phyloP scores from a whole-genome alignment of 75 land plant species.

The Cryptomeria japonica region DNA sequence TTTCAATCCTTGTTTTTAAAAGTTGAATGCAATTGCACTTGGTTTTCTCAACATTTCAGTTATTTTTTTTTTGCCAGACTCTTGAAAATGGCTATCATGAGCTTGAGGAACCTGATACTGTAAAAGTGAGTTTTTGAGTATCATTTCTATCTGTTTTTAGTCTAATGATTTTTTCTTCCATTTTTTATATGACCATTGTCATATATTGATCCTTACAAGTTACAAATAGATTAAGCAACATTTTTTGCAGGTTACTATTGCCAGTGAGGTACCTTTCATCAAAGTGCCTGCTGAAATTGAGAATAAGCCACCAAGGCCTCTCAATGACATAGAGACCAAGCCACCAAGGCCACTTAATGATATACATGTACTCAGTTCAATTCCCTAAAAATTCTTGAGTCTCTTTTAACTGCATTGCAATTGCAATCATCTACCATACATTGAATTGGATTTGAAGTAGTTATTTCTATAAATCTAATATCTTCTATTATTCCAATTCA shows the following conservation, averaged over 20 bases:
- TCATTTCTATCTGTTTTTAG: not conserved
- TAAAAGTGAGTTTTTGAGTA: conserved; percentile 20
- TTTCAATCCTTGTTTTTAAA: not conserved
- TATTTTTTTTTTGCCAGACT: conserved; percentile 29
- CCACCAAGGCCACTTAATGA: conserved; percentile 42
- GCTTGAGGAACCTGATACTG: conserved; percentile 20
- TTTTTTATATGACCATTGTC: not conserved
- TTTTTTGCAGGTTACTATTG: conserved; percentile 36
- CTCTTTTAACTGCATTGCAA: not conserved
- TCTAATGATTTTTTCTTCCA: not conserved
- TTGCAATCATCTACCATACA: not conserved
- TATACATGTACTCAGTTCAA: conserved; percentile 21
- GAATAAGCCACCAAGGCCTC: conserved; percentile 38
- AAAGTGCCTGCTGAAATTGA: conserved; percentile 46
- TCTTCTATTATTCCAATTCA: conserved; percentile 29
- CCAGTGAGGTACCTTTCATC: conserved; percentile 29
- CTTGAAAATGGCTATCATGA: conserved; percentile 55
- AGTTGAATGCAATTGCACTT: not conserved
- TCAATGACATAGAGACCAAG: conserved; percentile 52
- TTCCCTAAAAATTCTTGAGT: not conserved
- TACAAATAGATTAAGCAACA: not conserved
- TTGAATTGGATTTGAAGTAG: not conserved
- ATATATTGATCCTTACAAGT: not conserved
- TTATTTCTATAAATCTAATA: not conserved
- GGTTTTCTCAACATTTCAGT: not conserved